These are phyloP conservation scores for Cryptococcus neoformans DNA, from an alignment of 1,284 basidiomycete genomes.

Conservation along the genomic window DNA sequence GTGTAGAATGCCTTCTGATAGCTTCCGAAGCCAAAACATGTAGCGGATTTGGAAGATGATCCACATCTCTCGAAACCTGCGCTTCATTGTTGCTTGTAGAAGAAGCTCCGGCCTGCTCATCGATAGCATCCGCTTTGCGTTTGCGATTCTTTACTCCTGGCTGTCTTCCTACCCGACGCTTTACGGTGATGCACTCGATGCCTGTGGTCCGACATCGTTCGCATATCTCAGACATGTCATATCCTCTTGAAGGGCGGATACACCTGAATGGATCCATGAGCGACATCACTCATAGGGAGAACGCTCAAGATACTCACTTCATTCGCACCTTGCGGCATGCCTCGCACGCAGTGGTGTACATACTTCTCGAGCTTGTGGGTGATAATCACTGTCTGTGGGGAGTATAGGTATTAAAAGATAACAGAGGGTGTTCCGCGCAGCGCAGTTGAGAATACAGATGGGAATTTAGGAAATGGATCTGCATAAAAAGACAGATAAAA, in stretches of 20 bases:
- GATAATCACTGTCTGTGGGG: too few species aligned
- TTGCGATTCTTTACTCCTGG: constrained; percentile 17
- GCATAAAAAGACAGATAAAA: too few species aligned
- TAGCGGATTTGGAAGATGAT: constrained; percentile 16
- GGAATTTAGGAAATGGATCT: too few species aligned
- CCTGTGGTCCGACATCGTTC: constrained; percentile 3
- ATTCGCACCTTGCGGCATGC: constrained; percentile 10
- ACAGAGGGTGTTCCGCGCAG: too few species aligned
- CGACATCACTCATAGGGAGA: background rate
- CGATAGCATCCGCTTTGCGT: constrained; percentile 1
- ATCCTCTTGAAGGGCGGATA: constrained; percentile 9
- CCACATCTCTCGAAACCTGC: constrained; percentile 5
- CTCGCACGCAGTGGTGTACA: constrained; percentile 22
- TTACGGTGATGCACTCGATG: constrained; percentile 10
- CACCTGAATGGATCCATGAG: constrained; percentile 6
- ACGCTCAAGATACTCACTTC: constrained; percentile 9
- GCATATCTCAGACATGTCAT: constrained; percentile 10
- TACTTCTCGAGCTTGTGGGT: background rate
- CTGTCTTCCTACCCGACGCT: constrained; percentile 13
- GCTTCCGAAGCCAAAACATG: constrained; percentile 16
- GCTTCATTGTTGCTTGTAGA: background rate
- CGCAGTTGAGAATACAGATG: too few species aligned
- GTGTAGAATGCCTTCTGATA: constrained; percentile 7
- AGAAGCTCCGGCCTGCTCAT: background rate
- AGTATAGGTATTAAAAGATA: too few species aligned